A percentile compares a stretch with the other conserved stretches of the same genome.
phyloP scores from a whole-genome alignment of 2,329 filamentous ascomycete genomes.

The Fusarium longipes region DNA sequence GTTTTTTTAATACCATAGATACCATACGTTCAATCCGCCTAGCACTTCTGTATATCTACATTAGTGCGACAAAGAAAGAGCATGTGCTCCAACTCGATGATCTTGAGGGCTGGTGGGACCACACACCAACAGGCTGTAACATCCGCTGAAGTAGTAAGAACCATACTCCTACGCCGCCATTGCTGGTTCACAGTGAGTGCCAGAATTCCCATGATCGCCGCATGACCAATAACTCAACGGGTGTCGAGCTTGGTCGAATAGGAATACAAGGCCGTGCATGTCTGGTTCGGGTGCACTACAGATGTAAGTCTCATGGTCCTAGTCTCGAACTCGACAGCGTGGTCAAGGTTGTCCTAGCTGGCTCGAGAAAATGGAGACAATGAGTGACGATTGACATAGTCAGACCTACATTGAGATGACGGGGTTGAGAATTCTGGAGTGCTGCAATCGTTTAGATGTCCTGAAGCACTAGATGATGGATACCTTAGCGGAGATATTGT shows the following conservation, averaged over 20 bases:
- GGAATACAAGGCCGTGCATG: conserved; percentile 13
- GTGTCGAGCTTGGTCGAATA: conserved; percentile 11
- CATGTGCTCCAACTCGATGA: neutral
- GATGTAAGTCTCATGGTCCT: conserved; percentile 27
- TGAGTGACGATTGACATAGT: too few species aligned
- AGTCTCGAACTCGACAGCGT: conserved; percentile 31
- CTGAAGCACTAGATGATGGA: neutral
- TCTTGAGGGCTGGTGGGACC: neutral
- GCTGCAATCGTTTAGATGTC: neutral
- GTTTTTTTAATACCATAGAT: neutral
- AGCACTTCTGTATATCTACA: neutral
- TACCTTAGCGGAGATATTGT: neutral
- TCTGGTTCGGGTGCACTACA: conserved; percentile 27
- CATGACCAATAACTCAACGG: conserved; percentile 5
- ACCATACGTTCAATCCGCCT: too few species aligned
- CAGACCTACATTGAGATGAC: conserved; percentile 9
- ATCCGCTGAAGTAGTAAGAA: neutral
- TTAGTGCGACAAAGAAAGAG: neutral
- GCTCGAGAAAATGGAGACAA: conserved; percentile 2
- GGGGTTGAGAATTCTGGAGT: neutral
- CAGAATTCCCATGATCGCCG: conserved; percentile 14
- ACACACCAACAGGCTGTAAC: neutral
- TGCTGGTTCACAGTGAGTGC: conserved; percentile 4
- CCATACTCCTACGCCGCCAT: conserved; percentile 5
- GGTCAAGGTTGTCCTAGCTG: conserved; percentile 16